Evolutionary conservation across 768 basidiomycete genomes (phyloP), one percentile per base, ranked within the genome.

Genomic region (Lactarius hengduanensis): DNA sequence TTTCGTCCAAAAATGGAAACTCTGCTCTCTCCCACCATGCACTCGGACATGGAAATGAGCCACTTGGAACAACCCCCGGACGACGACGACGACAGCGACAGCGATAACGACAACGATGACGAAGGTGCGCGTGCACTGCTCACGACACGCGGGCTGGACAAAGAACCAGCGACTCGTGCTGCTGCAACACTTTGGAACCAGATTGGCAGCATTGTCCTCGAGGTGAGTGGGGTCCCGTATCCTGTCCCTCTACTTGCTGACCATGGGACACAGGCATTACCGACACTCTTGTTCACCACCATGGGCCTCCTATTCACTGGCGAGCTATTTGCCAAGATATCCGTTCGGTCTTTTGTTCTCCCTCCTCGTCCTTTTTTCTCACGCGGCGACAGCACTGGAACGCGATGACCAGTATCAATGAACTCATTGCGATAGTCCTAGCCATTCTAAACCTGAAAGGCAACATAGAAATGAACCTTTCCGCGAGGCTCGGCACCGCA

Each of bases 391-490:
- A 96, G 92, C 86, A 81, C 63, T 98, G 95, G 95, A 82, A 80
- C 68, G 94, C 96, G 38, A 95, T 99, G 85, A 81, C 82, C 57
- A 84, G 90, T 50, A 87, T 98, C 57, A 90, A 98, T 80, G 95
- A 98, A 75, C 87, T 98, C 63, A 94, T 98, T 71, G 94, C 98
- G 82, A 92, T 98, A 61, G 88, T 98, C 4, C 96, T 96, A 13
- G 94, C 96, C 67, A 80, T 98, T 22, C 84, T 94, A 69, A 98
- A 98, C 72, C 85, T 99, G 64, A 98, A 97, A 73, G 97, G 96
- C n/a, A 94, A 99, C 73, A 84, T 98, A 43, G 97, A 98, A 77
- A 98, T 98, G 96, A 98, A 97, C 70, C 87, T 99, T 8, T 96
- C 95, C 4, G 94, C 97, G 0, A 85, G 96, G 16, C 82, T 99